phyloP scores from a whole-genome alignment of 805 yeast species.

The Wickerhamiella brachini region DNA sequence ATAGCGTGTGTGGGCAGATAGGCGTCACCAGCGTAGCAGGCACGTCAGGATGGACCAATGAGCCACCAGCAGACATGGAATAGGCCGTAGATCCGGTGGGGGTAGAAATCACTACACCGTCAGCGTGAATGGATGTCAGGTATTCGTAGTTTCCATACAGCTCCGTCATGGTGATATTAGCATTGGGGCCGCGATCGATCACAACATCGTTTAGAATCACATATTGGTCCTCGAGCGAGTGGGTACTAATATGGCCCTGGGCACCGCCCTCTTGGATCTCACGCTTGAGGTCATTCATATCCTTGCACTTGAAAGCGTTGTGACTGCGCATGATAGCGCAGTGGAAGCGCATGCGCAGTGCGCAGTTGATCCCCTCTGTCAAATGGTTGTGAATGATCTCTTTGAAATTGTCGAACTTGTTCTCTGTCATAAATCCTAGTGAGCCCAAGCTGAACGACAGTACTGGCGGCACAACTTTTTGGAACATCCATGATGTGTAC shows the following conservation, averaged over 20 bases:
- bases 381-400: constrained; percentile 43
- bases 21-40: constrained; percentile 90
- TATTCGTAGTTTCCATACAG: constrained; percentile 76
- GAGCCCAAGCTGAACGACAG: constrained; percentile 82
- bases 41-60: constrained; percentile 86
- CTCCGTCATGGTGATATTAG: constrained; percentile 80
- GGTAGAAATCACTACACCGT: constrained; percentile 82
- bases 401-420: constrained; percentile 61
- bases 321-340: constrained; percentile 42
- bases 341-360: constrained; percentile 75
- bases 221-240: constrained; percentile 23
- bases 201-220: constrained; percentile 84
- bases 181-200: constrained; percentile 87
- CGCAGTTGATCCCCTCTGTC: constrained; percentile 58
- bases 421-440: constrained; percentile 82
- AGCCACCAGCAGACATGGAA: constrained; percentile 79
- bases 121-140: constrained; percentile 85
- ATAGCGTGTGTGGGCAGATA: constrained; percentile 88
- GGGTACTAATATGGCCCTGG: constrained; percentile 8
- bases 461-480: constrained; percentile 79
- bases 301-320: constrained; percentile 19
- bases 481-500: constrained; percentile 76
- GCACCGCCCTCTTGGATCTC: constrained; percentile 30
- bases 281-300: constrained; percentile 26
- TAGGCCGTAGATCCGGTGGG: constrained; percentile 96